A percentile compares a stretch with the other conserved stretches of the same genome.
Conservation (phyloP, 2,329 filamentous ascomycete species). For the Nigrospora sphaerica region DNA sequence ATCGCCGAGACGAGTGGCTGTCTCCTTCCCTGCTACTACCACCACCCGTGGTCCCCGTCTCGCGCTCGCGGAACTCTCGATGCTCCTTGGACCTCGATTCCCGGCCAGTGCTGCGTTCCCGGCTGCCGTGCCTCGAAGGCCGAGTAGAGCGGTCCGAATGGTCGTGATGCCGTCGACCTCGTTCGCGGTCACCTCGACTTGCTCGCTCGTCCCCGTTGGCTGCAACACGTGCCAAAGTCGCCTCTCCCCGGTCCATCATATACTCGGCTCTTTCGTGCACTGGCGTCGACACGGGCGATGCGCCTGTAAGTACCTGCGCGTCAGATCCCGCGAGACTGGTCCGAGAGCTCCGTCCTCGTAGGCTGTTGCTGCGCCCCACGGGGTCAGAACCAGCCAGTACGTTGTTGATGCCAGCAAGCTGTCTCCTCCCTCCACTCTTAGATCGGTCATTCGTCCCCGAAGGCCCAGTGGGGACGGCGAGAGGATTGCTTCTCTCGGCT, state of each 20-base stretch:
- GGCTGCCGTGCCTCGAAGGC: constrained; percentile 38
- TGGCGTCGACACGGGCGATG: constrained; percentile 42
- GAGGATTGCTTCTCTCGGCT: constrained; percentile 16
- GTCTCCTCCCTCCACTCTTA: constrained; percentile 37
- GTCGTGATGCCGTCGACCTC: constrained; percentile 33
- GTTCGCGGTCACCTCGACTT: constrained; percentile 25
- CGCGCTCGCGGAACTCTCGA: constrained; percentile 37
- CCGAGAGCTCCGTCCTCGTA: constrained; percentile 28
- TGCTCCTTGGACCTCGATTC: constrained; percentile 33
- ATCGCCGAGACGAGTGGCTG: constrained; percentile 20
- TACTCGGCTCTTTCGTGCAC: constrained; percentile 41
- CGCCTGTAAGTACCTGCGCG: constrained; percentile 48
- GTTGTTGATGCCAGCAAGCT: constrained; percentile 53
- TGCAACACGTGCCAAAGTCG: constrained; percentile 19
- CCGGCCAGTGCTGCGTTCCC: constrained; percentile 39
- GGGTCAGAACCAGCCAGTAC: constrained; percentile 45
- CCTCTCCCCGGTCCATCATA: constrained; percentile 25
- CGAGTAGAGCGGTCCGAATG: constrained; percentile 31
- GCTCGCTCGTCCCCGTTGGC: constrained; percentile 22
- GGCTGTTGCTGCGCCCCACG: constrained; percentile 28
- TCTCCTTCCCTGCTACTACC: constrained; percentile 6
- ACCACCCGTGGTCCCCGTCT: constrained; percentile 16
- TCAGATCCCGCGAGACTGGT: constrained; percentile 45
- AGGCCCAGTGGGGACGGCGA: constrained; percentile 24
- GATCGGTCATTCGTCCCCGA: constrained; percentile 23